Percentiles rank a stretch among this genome's conserved stretches.
phyloP scores from a whole-genome alignment of 805 yeast genomes.

The Schwanniomyces vanrijiae region DNA sequence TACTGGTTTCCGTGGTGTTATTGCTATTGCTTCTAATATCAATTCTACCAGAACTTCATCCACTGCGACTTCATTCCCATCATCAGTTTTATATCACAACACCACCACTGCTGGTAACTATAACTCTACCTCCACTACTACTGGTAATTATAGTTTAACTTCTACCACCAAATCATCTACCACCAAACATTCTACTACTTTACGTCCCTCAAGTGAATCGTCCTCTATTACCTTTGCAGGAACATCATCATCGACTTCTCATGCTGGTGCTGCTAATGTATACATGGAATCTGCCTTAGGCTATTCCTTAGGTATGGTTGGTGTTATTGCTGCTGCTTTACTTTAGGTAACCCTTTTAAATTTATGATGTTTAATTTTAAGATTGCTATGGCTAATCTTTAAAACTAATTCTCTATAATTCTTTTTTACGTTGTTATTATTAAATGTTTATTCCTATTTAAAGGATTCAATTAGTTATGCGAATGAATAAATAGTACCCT shows the following conservation, averaged over 20 bases:
- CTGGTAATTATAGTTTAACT: constrained; percentile 9
- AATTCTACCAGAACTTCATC: constrained; percentile 10
- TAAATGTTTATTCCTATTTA: neutral
- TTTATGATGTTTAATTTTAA: neutral
- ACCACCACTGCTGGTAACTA: constrained; percentile 7
- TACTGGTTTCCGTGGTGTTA: constrained; percentile 20
- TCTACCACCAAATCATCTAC: constrained; percentile 4
- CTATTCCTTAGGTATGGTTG: constrained; percentile 21
- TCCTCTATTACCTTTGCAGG: constrained; percentile 1
- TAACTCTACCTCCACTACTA: constrained; percentile 8
- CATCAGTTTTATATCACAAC: constrained; percentile 3
- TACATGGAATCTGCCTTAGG: constrained; percentile 13
- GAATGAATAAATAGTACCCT: neutral
- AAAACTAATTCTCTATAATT: neutral
- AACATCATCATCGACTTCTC: constrained; percentile 5
- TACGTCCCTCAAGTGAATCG: neutral
- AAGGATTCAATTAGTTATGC: neutral
- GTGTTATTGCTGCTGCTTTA: constrained; percentile 27
- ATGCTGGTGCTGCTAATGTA: constrained; percentile 9
- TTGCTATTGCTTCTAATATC: constrained; percentile 22
- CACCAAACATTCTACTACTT: neutral
- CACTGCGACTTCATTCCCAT: constrained; percentile 1
- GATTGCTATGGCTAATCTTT: neutral
- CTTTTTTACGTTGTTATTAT: constrained; percentile 1
- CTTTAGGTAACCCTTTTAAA: neutral